Evolutionary conservation across 139 green algal genomes (phyloP).

Genomic region (Chlamydomonas sp.): DNA sequence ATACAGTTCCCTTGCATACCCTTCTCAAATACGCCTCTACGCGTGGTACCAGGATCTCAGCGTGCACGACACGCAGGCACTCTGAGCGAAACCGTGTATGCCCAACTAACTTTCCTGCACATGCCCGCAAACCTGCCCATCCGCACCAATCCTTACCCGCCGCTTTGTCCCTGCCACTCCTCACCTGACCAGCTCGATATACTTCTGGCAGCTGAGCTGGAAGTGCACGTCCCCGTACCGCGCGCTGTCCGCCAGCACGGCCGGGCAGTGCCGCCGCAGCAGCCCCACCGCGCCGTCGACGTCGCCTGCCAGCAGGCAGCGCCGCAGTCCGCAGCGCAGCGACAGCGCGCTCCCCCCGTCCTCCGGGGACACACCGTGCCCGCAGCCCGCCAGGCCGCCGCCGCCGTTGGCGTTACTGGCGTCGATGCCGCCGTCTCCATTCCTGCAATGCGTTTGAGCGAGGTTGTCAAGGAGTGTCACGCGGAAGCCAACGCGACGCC

Average conservation of each 20-base stretch:
- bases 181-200: conserved; percentile 84
- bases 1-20: too few species aligned
- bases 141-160: too few species aligned
- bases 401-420: not conserved
- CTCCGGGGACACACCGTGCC: not conserved
- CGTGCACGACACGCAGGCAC: too few species aligned
- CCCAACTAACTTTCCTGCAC: too few species aligned
- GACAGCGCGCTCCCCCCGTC: conserved; percentile 15
- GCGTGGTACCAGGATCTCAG: too few species aligned
- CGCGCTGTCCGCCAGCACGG: conserved; percentile 28
- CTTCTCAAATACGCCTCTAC: too few species aligned
- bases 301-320: conserved; percentile 53
- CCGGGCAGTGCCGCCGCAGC: conserved; percentile 41
- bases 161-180: not conserved
- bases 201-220: conserved; percentile 78
- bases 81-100: too few species aligned
- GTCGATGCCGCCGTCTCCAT: not conserved
- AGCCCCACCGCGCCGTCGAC: conserved; percentile 52
- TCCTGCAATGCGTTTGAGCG: too few species aligned
- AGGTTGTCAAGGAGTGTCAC: too few species aligned
- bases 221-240: conserved; percentile 62
- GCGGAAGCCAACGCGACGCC: too few species aligned
- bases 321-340: conserved; percentile 44
- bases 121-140: too few species aligned
- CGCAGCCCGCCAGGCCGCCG: not conserved